phyloP scores from a whole-genome alignment of 495 filamentous ascomycete species.

The Pseudotulostoma volvatum region DNA sequence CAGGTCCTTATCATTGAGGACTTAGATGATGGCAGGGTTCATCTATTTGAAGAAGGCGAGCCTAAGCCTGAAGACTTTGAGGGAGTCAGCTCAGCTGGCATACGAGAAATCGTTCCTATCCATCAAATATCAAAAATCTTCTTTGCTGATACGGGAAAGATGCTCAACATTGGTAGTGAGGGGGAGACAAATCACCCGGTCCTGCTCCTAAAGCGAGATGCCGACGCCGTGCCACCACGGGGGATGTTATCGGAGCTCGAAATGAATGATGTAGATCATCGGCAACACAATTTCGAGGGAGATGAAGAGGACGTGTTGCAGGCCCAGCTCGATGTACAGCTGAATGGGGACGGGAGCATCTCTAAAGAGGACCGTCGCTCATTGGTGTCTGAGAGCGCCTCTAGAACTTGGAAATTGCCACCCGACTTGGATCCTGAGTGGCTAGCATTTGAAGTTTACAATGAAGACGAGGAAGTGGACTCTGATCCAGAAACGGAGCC shows the following conservation, averaged over 20 bases:
- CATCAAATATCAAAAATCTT: conserved; percentile 92
- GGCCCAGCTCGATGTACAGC: conserved; percentile 51
- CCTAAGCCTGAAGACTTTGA: conserved; percentile 48
- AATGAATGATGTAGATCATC: conserved; percentile 16
- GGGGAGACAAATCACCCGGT: conserved; percentile 73
- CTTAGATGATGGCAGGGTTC: conserved; percentile 76
- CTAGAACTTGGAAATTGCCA: conserved; percentile 50
- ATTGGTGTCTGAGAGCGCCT: conserved; percentile 20
- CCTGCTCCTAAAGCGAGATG: conserved; percentile 70
- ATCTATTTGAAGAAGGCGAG: conserved; percentile 56
- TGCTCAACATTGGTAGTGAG: conserved; percentile 73
- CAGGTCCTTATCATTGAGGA: conserved; percentile 84
- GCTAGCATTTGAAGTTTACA: conserved; percentile 84
- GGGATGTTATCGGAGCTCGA: conserved; percentile 44
- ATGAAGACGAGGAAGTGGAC: conserved; percentile 44
- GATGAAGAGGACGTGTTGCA: conserved; percentile 32
- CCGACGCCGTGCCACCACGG: conserved; percentile 55
- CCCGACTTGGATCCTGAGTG: conserved; percentile 79
- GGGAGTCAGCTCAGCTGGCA: conserved; percentile 55
- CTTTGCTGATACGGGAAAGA: conserved; percentile 88
- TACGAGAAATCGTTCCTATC: conserved; percentile 71
- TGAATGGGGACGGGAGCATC: conserved; percentile 32
- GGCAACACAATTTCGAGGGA: conserved; percentile 9
- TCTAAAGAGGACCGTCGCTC: conserved; percentile 10
- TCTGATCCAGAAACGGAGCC: not conserved